Conservation (phyloP, 2,329 filamentous ascomycete species). For the Ophiocordyceps unilateralis region DNA sequence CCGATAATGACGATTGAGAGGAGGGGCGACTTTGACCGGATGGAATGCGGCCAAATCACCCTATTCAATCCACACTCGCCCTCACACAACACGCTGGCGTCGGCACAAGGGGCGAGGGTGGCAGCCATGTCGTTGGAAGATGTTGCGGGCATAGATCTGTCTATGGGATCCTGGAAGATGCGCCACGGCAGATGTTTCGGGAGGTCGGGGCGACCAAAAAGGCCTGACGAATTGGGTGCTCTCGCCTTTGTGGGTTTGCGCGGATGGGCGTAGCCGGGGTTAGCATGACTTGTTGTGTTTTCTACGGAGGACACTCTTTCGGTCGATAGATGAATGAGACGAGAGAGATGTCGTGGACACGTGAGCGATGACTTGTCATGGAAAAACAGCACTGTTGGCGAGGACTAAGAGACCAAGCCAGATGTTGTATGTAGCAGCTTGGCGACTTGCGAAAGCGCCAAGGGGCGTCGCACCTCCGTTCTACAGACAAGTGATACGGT, state of each 20-base stretch:
- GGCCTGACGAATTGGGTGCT: background rate
- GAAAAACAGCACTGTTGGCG: no score
- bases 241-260: background rate
- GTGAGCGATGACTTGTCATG: no score
- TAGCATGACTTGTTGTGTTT: background rate
- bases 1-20: slow-evolving; percentile 38
- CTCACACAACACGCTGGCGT: background rate
- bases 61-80: no score
- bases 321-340: background rate
- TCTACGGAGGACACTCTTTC: background rate
- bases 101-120: background rate
- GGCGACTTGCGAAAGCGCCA: no score
- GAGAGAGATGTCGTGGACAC: no score
- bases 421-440: no score
- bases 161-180: background rate
- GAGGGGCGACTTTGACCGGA: background rate
- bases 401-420: no score
- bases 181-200: background rate
- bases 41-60: no score
- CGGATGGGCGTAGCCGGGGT: background rate
- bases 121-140: no score
- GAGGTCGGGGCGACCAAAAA: no score
- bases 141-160: no score
- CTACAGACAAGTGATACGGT: background rate
- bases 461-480: background rate